These are phyloP conservation scores for Cornus kousa DNA, from an alignment of 148 eudicot genomes.

Conservation along the genomic window DNA sequence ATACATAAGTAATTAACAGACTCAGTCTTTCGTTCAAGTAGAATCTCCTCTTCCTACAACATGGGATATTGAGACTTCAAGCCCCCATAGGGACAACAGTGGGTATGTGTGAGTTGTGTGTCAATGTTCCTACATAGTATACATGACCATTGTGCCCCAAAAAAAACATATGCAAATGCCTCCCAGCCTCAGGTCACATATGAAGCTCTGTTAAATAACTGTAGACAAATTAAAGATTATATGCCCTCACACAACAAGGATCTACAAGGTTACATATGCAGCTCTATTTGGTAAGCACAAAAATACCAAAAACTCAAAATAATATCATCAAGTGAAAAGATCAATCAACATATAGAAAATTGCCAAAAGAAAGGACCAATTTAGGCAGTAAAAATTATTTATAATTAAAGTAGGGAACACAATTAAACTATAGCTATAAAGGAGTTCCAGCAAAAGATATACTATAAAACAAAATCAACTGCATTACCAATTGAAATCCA, in stretches of 20 bases:
- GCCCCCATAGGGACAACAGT: too few relatives aligned
- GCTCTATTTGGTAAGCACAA: not conserved
- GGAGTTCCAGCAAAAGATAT: not conserved
- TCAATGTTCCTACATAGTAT: too few relatives aligned
- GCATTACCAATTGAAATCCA: not conserved
- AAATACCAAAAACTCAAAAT: not conserved
- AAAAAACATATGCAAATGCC: not conserved
- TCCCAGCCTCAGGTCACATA: not conserved
- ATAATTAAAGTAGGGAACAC: not conserved
- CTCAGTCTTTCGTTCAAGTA: too few relatives aligned
- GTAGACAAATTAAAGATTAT: not conserved
- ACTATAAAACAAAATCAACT: not conserved
- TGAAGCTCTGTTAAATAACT: not conserved
- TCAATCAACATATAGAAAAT: not conserved
- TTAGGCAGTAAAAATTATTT: not conserved
- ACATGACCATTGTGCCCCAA: not conserved
- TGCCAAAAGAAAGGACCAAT: not conserved
- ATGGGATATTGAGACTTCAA: too few relatives aligned
- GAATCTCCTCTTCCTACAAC: too few relatives aligned
- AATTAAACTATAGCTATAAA: constrained; percentile 1
- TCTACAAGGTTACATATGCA: not conserved
- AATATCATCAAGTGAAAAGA: not conserved
- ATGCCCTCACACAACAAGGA: not conserved
- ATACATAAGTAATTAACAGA: too few relatives aligned
- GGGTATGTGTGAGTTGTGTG: too few relatives aligned